Percentiles rank a stretch among this genome's conserved stretches.
Conservation (phyloP, 2,329 filamentous ascomycete species). For the Trichoderma simmonsii region DNA sequence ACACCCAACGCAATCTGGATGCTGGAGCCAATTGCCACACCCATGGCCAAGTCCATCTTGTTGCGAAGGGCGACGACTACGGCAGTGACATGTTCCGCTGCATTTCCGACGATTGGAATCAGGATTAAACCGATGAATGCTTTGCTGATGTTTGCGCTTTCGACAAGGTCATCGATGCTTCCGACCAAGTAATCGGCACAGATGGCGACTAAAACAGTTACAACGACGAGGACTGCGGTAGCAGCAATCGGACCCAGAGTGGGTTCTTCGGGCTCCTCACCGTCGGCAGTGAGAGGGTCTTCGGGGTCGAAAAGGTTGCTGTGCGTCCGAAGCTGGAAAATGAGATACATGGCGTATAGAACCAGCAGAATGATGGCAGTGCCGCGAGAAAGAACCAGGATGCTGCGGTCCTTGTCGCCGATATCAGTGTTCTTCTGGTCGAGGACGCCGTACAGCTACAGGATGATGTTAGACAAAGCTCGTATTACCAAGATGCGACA, state of each 20-base stretch:
- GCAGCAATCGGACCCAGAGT: constrained; percentile 63
- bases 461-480: constrained; percentile 21
- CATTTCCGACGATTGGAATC: constrained; percentile 77
- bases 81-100: constrained; percentile 77
- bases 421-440: constrained; percentile 39
- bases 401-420: constrained; percentile 48
- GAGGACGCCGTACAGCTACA: constrained; percentile 64
- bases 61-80: constrained; percentile 75
- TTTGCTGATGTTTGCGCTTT: constrained; percentile 68
- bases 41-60: constrained; percentile 72
- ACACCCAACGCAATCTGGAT: constrained; percentile 81
- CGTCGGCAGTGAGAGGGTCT: constrained; percentile 43
- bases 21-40: constrained; percentile 76
- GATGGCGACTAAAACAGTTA: constrained; percentile 67
- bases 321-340: constrained; percentile 76
- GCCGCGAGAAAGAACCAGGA: constrained; percentile 69
- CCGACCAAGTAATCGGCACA: constrained; percentile 77
- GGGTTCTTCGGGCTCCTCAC: constrained; percentile 43
- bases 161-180: constrained; percentile 70
- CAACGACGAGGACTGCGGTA: constrained; percentile 61
- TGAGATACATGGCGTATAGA: constrained; percentile 73
- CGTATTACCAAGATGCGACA: background rate
- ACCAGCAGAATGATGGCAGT: constrained; percentile 72
- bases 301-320: constrained; percentile 66
- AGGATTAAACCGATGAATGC: constrained; percentile 78